Base-by-base conservation (phyloP, 2,329 filamentous ascomycete genomes). In the Nigrospora sphaerica region DNA sequence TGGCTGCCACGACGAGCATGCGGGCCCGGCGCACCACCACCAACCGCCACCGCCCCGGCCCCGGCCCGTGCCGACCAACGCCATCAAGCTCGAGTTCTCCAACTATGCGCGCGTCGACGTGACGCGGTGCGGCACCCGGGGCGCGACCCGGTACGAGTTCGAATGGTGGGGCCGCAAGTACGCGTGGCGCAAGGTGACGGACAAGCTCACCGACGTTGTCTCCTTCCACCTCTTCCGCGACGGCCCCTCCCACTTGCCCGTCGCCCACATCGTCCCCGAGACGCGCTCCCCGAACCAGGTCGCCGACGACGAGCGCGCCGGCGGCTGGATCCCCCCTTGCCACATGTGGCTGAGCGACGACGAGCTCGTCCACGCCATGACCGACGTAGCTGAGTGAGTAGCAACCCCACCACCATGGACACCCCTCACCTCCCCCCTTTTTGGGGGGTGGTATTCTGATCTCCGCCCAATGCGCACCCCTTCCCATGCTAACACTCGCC, bases 61-160 rank as follows among this genome's bases (percentile, higher is more conserved):
- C 19, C 69, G 62, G 45, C 64, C 67, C 36, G 57, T 73, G 39
- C 80, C 87, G 16, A 87, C 84, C 48, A 89, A 95, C 64, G 85
- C 78, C 33, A 86, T 92, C 63, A 88, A 90, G 67, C 78, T 98
- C 32, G 92, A 97, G 63, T 98, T 96, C 63, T 95, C 89, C 54
- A 98, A 97, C 70, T 98, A 98, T 63, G 92, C 92, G 2, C 89
- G 93, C 57, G 82, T 97, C 36, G 87, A 95, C 53, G 70, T 98
- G 43, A 82, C 79, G 54, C 81, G 88, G 37, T 75, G 80, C 19
- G 85, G 85, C 14, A 71, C 77, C 43, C 83, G 80, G 54, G 72
- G 75, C 39, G 75, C 75, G 52, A 92, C 90, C 67, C 79, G 81
- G 51, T 97, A 96, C 64, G 87, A 90, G 46, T 96, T 95, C 58